Evolutionary conservation across 1,139 yeast species (phyloP).

Genomic region (Zygosaccharomyces sapae): DNA sequence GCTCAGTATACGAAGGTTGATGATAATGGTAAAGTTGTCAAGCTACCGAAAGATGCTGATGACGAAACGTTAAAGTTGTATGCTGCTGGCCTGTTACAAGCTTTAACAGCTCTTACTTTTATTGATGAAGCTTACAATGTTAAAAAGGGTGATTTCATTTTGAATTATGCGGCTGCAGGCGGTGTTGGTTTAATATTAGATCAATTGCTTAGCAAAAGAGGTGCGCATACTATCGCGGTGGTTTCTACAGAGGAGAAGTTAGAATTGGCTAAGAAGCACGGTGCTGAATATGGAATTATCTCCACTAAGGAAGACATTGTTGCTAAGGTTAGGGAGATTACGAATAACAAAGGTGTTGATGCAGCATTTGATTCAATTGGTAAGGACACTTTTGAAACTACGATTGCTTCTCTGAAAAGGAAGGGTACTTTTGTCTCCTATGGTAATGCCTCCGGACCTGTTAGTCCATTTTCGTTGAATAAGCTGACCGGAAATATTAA

Average conservation of each 20-base stretch:
- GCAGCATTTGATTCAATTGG: conserved; percentile 82
- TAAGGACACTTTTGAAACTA: conserved; percentile 64
- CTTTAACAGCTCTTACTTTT: conserved; percentile 73
- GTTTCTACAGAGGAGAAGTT: conserved; percentile 73
- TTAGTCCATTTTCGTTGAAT: conserved; percentile 56
- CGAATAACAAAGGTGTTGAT: conserved; percentile 66
- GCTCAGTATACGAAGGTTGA: conserved; percentile 64
- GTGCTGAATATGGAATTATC: conserved; percentile 72
- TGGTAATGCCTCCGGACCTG: conserved; percentile 87
- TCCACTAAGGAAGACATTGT: conserved; percentile 49
- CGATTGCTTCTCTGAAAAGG: conserved; percentile 58
- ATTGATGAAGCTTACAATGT: conserved; percentile 62
- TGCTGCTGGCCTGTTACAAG: conserved; percentile 65
- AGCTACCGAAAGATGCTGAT: conserved; percentile 46
- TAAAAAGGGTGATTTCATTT: conserved; percentile 59
- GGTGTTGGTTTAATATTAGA: conserved; percentile 75
- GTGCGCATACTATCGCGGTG: conserved; percentile 79
- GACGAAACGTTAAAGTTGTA: conserved; percentile 49
- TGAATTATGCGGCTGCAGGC: conserved; percentile 93
- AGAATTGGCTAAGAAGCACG: conserved; percentile 55
- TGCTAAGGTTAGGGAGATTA: conserved; percentile 57
- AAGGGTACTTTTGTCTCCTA: conserved; percentile 72
- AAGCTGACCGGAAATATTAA: conserved; percentile 60
- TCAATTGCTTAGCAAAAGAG: conserved; percentile 57
- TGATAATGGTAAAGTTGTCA: conserved; percentile 40